Conservation (phyloP, 352 stramenopile genomes). For the Globisporangium apiculatum region DNA sequence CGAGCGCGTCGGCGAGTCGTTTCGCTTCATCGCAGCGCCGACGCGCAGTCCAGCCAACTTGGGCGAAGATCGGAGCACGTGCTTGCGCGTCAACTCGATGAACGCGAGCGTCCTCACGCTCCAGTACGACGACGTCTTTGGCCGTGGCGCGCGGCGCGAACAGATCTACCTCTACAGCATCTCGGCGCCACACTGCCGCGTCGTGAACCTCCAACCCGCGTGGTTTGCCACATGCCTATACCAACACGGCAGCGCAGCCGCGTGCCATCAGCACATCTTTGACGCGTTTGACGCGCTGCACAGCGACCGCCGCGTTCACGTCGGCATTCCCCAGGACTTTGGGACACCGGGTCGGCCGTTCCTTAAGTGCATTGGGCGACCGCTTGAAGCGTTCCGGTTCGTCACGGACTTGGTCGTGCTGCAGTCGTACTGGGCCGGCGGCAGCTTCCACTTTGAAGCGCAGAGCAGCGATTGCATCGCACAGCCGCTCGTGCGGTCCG, state of each 20-base stretch:
- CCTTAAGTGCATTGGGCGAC: slow-evolving; percentile 34
- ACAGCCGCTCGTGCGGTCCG: slow-evolving; percentile 25
- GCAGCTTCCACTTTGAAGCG: slow-evolving; percentile 35
- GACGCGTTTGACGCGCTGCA: slow-evolving; percentile 33
- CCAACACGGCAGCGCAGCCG: slow-evolving; percentile 14
- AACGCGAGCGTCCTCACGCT: slow-evolving; percentile 23
- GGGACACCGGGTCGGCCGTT: slow-evolving; percentile 32
- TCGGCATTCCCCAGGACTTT: slow-evolving; percentile 28
- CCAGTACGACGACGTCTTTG: slow-evolving; percentile 39
- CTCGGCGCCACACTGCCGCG: slow-evolving; percentile 27
- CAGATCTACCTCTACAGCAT: slow-evolving; percentile 36
- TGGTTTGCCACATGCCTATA: slow-evolving; percentile 29
- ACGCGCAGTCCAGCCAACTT: slow-evolving; percentile 23
- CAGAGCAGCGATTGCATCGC: slow-evolving; percentile 43
- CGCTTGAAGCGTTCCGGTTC: slow-evolving; percentile 28
- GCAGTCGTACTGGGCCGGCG: slow-evolving; percentile 44
- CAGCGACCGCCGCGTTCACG: slow-evolving; percentile 27
- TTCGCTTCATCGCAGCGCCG: slow-evolving; percentile 19
- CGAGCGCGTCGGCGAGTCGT: slow-evolving; percentile 2
- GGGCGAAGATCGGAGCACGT: slow-evolving; percentile 30
- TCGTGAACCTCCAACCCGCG: slow-evolving; percentile 27
- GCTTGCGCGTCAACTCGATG: slow-evolving; percentile 33
- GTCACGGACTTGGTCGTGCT: slow-evolving; percentile 49
- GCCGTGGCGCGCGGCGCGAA: slow-evolving; percentile 19
- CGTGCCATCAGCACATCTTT: slow-evolving; percentile 41